Evolutionary conservation across 495 filamentous ascomycete species (phyloP), one percentile per base, ranked within the genome.

Genomic region (Penicillium canescens): DNA sequence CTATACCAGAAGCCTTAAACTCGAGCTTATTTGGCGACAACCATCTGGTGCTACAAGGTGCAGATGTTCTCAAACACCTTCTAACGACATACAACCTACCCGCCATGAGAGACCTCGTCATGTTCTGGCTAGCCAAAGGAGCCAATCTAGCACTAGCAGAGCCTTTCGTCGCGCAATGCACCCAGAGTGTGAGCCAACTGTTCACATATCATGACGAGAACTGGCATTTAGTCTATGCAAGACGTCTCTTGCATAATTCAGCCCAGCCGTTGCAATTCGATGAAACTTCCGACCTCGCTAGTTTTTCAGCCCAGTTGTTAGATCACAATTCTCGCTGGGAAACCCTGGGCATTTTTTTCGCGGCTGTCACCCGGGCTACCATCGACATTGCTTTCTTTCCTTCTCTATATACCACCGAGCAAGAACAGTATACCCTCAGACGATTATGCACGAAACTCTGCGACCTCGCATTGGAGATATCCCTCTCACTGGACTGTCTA

Each of bases 291-390:
- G 63, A 60, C 21, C 37, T 73, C 11, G 36, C 50, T 7, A 46
- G 52, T 21, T 77, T 72, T 36, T 62, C 61, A 12, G 57, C 53
- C 13, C 68, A 77, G 44, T 71, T 75, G 14, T 42, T 67, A 5
- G 50, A 65, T 26, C 59, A 65, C n/a, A 67, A 71, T 55, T 43
- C 59, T 4, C 67, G 74, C 14, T 77, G 74, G 74, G 74, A 77
- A 35, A 75, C 70, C 0, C 43, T 77, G 13, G 74, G 72, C 0
- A 61, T 76, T 9, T 73, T 76, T 40, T 68, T 73, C 42, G 58
- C 68, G 0, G 73, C 70, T 13, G 67, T 74, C 11, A 66, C 51
- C 44, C 68, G 71, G 13, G 71, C 73, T 3, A 66, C 71, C 6
- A 59, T 69, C 33, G 73, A 74, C 47, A 57, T 69, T 2, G 23